Evolutionary conservation across 176 grass and related monocot species (phyloP), one percentile per base, ranked within the genome.

Genomic region (Hyparrhenia diplandra): DNA sequence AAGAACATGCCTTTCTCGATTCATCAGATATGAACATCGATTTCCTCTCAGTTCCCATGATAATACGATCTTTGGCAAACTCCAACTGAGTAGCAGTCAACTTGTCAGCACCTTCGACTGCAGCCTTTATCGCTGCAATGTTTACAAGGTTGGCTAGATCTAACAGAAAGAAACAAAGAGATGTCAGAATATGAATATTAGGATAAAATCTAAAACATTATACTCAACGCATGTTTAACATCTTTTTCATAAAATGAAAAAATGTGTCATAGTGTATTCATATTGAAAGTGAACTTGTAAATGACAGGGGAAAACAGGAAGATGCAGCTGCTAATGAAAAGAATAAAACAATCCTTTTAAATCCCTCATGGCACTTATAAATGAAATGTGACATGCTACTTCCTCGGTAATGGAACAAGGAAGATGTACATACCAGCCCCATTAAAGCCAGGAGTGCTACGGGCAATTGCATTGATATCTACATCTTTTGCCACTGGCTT

Each of bases 71-170:
- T 87, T 99, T 99, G 4, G 97, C 97, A 69, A 93, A 99, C 64
- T 99, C 97, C 82, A 96, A 88, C 28, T 99, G 93, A 62, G 73
- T 74, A 73, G 87, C 76, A 28, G 32, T 83, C 88, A 99, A 57
- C 69, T 88, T 99, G 32, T 99, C 97, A 62, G 87, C 91, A 75
- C 97, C 93, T 77, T 99, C 93, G 84, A 99, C 93, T 65, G 93
- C 93, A 80, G 93, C 93, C 85, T 99, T 99, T 88, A 99, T 99
- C 39, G 97, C 96, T 42, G 92, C 92, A 87, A 95, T 91, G 76
- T 98, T 98, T 84, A 98, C 96, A 83, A 98, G 85, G 78, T 95
- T 98, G 71, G 96, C 96, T 73, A 98, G 90, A 85, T 97, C 94
- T 97, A 83, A 79, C 67, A 90, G 37, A 52, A 90, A 82, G 1